A percentile compares a stretch with the other conserved stretches of the same genome.
phyloP scores from a whole-genome alignment of 73 alveolate genomes.

The Tetrahymena malaccensis region DNA sequence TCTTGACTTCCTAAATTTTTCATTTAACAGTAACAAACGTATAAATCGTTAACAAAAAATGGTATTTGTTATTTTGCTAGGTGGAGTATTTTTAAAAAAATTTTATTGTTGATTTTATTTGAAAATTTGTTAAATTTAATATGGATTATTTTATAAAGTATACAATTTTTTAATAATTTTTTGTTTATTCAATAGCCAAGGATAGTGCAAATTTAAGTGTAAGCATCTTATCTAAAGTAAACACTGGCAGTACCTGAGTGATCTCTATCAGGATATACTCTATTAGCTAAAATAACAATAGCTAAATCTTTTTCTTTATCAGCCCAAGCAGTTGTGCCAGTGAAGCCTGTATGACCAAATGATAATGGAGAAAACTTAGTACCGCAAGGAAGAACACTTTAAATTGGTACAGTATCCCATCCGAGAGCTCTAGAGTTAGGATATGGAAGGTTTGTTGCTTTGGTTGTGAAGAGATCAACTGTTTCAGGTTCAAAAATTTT shows the following conservation, averaged over 20 bases:
- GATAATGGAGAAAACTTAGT: constrained; percentile 13
- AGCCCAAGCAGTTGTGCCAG: constrained; percentile 45
- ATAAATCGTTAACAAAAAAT: too few relatives aligned
- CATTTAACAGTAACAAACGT: neutral
- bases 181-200: neutral
- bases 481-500: constrained; percentile 8
- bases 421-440: constrained; percentile 34
- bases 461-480: constrained; percentile 9
- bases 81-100: too few relatives aligned
- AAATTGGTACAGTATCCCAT: constrained; percentile 41
- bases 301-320: constrained; percentile 28
- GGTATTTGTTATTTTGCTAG: too few relatives aligned
- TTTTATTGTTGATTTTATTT: neutral
- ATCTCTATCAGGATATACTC: constrained; percentile 35
- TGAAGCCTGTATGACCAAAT: constrained; percentile 40
- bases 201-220: neutral
- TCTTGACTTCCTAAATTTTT: neutral
- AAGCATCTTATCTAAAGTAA: neutral
- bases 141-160: neutral
- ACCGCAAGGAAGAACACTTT: constrained; percentile 33
- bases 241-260: neutral
- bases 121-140: neutral
- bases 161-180: neutral
- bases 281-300: constrained; percentile 23
- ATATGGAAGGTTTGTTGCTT: constrained; percentile 2